Evolutionary conservation across 1,284 basidiomycete genomes (phyloP).

Genomic region (Trichosporon asahii): DNA sequence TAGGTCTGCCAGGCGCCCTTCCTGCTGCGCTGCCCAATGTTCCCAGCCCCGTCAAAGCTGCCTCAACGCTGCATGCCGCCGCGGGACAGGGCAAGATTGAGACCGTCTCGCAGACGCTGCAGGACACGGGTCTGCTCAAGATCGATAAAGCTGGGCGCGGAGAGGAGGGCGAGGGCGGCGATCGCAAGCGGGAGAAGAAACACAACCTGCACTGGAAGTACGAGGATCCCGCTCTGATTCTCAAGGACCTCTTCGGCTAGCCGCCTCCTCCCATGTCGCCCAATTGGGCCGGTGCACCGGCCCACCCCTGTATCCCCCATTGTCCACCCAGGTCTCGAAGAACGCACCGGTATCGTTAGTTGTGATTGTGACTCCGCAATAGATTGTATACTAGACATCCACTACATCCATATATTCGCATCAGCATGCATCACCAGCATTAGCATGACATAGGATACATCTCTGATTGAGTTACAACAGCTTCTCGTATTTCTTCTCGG

Average conservation of each 20-base stretch:
- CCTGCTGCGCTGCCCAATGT: background rate
- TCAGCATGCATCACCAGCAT: slow-evolving; percentile 5
- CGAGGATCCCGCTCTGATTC: slow-evolving; percentile 50
- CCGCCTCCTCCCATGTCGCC: background rate
- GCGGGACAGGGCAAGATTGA: slow-evolving; percentile 33
- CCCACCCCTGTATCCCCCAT: background rate
- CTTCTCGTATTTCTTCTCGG: background rate
- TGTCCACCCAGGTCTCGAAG: background rate
- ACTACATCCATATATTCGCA: background rate
- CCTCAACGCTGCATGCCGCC: slow-evolving; percentile 36
- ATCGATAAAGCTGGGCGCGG: slow-evolving; percentile 41
- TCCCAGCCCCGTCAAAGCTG: slow-evolving; percentile 29
- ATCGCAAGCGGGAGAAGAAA: slow-evolving; percentile 43
- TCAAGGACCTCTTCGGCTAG: slow-evolving; percentile 48
- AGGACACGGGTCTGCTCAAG: slow-evolving; percentile 39
- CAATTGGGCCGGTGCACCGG: too few species aligned
- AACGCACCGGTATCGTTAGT: background rate
- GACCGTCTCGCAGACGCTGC: slow-evolving; percentile 26
- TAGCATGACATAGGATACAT: background rate
- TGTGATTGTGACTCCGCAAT: slow-evolving; percentile 1
- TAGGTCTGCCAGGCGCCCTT: background rate
- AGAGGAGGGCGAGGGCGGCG: slow-evolving; percentile 28
- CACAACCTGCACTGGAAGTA: slow-evolving; percentile 52
- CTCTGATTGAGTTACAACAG: background rate
- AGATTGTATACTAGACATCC: slow-evolving; percentile 3